Evolutionary conservation across 768 basidiomycete species (phyloP), one percentile per base, ranked within the genome.

Genomic region (Boletus speciosus): DNA sequence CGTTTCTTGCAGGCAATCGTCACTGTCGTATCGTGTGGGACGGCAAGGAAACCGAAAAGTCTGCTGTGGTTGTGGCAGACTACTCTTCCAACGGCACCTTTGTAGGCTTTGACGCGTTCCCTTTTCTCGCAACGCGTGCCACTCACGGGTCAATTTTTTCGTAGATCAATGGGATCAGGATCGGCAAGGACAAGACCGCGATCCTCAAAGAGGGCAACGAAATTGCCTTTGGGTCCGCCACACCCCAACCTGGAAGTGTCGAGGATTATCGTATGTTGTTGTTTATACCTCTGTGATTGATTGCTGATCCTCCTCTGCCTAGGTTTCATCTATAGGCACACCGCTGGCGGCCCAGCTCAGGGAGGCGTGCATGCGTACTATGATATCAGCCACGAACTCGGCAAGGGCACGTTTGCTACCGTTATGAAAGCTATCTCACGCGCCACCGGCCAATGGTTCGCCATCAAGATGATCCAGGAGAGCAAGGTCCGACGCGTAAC

Each of bases 321-420:
- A 90, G 88, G 86, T 12, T 90, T 83, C 65, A 81, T 91, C 47
- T 91, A 83, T 64, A 82, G 88, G 10, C 82, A 86, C 58, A 75
- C 78, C 11, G 84, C 85, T 6, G 73, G 66, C 29, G 77, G 80
- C 0, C 71, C 73, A 14, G 74, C 80, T 0, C 71, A 70, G 21
- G 75, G 74, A 5, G 85, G 84, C 4, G 69, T 91, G 10, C 81
- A 85, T 64, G 79, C 79, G 1, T 72, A 75, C 51, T 91, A 91
- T 66, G 88, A 90, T 57, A 63, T 90, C 37, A 75, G 77, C 32
- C 68, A 74, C 47, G 86, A 90, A 68, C 81, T 98, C 4, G 96
- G 96, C 49, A 87, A 86, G 61, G 96, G 96, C 9, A 85, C 91
- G 3, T 98, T 97, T 66, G 96, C 93, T 5, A 87, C 86, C 10